Base-by-base conservation (phyloP, 2,329 filamentous ascomycete genomes). In the Alternaria triticina region DNA sequence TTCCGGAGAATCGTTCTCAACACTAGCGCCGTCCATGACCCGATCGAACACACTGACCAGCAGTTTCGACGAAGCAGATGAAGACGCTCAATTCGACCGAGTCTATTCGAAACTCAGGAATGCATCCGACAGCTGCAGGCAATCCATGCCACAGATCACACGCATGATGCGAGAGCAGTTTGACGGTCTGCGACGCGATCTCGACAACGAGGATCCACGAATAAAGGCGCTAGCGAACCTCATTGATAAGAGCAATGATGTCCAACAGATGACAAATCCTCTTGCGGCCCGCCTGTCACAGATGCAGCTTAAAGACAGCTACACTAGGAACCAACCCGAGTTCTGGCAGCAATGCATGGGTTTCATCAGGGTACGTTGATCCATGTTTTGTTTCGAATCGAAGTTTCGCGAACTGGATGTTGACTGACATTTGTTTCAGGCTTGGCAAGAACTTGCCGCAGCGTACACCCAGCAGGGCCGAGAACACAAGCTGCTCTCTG, bases 261-360 rank as follows among this genome's bases (percentile, higher is more conserved):
- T 91, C 17, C 86, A 94, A 45, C 87, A 91, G 60, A 89, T 92
- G 70, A 92, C 92, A 2, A 89, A 94, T 72, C 85, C 87, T 11
- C 84, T 97, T 27, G 90, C 91, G 73, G 84, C 84, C 43, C 87
- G 90, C n/a, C 82, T 97, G 11, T 92, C 90, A 4, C 86, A 87
- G 50, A 92, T 97, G 83, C 94, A 94, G 77, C 84, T 97, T 11
- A 96, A 95, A 76, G 94, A 97, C 71, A 91, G 92, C 8, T 90
- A 89, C 11, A 87, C 92, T 54, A 86, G 93, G 57, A 89, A 85
- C 66, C 86, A 88, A 68, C 83, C 84, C 45, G 87, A 88, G 54
- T 87, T 90, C 71, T 89, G 87, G 87, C 84, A 88, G 68, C 83
- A 94, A 57, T 96, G 92, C 82, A 93, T 91, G 80, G 86, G 85